These are phyloP conservation scores for Macadamia integrifolia DNA, from an alignment of 164 flowering plant genomes.

Conservation along the genomic window DNA sequence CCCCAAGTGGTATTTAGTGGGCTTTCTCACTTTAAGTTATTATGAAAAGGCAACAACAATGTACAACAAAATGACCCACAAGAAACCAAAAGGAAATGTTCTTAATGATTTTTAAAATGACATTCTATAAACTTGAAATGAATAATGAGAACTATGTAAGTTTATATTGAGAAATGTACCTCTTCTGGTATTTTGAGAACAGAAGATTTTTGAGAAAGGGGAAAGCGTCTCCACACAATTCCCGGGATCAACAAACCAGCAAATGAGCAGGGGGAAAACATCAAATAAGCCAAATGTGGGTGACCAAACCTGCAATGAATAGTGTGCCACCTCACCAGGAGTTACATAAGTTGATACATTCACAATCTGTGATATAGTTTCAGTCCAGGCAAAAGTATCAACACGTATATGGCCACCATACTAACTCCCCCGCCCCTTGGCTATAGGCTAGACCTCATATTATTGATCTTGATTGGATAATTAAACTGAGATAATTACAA, in stretches of 20 bases:
- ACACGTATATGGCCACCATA: too few species aligned
- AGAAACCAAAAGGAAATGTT: background rate
- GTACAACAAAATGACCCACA: background rate
- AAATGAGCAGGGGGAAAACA: conserved; percentile 81
- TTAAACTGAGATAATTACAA: too few species aligned
- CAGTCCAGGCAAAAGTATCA: too few species aligned
- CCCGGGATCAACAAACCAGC: conserved; percentile 77
- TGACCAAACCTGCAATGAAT: conserved; percentile 69
- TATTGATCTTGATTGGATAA: too few species aligned
- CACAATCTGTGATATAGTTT: too few species aligned
- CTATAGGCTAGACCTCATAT: too few species aligned
- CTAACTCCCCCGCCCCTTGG: too few species aligned
- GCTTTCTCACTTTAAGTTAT: too few species aligned
- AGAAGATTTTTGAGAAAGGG: conserved; percentile 50
- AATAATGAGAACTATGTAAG: background rate
- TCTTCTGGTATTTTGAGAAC: conserved; percentile 39
- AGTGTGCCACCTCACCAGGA: background rate
- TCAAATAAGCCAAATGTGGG: conserved; percentile 81
- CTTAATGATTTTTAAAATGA: background rate
- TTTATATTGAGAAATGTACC: conserved; percentile 28
- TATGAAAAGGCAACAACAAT: too few species aligned
- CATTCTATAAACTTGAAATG: background rate
- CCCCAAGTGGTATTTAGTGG: too few species aligned
- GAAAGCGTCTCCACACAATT: conserved; percentile 40
- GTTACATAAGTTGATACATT: too few species aligned